Conservation (phyloP, 2,329 filamentous ascomycete species). For the Aspergillus latus region DNA sequence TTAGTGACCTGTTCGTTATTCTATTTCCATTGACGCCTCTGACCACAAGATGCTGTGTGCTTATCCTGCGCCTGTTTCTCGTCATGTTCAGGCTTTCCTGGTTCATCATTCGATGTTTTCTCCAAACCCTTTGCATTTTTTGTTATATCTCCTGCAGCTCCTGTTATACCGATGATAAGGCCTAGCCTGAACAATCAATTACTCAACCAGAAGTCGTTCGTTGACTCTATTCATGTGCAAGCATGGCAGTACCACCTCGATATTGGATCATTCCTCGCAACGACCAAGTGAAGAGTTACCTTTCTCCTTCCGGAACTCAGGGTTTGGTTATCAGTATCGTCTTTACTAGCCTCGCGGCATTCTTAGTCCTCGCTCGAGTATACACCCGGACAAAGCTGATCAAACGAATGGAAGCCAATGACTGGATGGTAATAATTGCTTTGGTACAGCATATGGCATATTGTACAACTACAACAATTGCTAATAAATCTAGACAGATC, state of each 20-base stretch:
- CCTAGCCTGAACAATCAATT: neutral
- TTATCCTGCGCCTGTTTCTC: neutral
- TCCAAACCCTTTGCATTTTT: neutral
- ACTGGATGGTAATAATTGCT: conserved; percentile 38
- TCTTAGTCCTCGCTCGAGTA: conserved; percentile 32
- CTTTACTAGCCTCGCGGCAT: conserved; percentile 33
- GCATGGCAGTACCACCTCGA: conserved; percentile 22
- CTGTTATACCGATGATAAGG: neutral
- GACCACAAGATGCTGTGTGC: neutral
- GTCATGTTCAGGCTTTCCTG: neutral
- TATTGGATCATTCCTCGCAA: conserved; percentile 22
- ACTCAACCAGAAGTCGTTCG: neutral
- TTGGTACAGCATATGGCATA: conserved; percentile 25
- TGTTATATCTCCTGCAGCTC: neutral
- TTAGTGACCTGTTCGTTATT: conserved; percentile 13
- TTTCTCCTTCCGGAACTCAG: conserved; percentile 29
- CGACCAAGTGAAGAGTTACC: conserved; percentile 18
- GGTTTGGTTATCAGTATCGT: conserved; percentile 32
- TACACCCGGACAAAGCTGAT: conserved; percentile 35
- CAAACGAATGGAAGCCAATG: conserved; percentile 36
- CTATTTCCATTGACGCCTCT: conserved; percentile 8
- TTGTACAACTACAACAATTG: neutral
- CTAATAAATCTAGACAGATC: conserved; percentile 21
- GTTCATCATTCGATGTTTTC: neutral
- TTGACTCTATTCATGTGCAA: conserved; percentile 6